These are phyloP conservation scores for Aspergillus homomorphus DNA, from an alignment of 495 filamentous ascomycete species.

Conservation along the genomic window DNA sequence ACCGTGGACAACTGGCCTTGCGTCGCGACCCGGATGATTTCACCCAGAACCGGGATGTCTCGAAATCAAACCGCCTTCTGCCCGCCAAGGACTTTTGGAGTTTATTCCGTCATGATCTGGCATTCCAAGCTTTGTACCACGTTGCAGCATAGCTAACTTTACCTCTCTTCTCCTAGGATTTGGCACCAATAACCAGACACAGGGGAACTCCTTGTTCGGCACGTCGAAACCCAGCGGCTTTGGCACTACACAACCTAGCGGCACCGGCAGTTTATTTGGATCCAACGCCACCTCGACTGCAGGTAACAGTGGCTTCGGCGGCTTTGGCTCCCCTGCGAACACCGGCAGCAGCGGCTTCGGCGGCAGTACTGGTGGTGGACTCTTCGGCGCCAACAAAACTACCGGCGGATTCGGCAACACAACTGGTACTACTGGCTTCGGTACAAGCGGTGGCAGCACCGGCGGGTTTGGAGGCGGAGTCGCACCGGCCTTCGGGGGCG, in stretches of 20 bases:
- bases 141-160: neutral
- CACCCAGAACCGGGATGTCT: neutral
- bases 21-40: neutral
- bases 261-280: conserved; percentile 52
- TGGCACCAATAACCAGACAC: conserved; percentile 34
- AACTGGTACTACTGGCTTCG: conserved; percentile 31
- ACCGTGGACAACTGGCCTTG: neutral
- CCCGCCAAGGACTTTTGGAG: neutral
- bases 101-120: conserved; percentile 2
- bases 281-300: conserved; percentile 35
- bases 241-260: conserved; percentile 39
- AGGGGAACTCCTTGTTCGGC: conserved; percentile 38
- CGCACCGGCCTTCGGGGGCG: conserved; percentile 41
- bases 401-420: conserved; percentile 37
- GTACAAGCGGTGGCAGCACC: conserved; percentile 22
- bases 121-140: neutral
- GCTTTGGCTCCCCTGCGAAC: conserved; percentile 19
- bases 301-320: conserved; percentile 41
- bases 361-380: conserved; percentile 32
- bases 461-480: conserved; percentile 27
- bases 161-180: conserved; percentile 30
- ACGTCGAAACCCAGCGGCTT: conserved; percentile 43
- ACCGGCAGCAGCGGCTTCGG: conserved; percentile 19
- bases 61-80: neutral
- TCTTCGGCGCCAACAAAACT: conserved; percentile 43